Conservation (phyloP, 495 filamentous ascomycete species). For the Talaromyces stipitatus region DNA sequence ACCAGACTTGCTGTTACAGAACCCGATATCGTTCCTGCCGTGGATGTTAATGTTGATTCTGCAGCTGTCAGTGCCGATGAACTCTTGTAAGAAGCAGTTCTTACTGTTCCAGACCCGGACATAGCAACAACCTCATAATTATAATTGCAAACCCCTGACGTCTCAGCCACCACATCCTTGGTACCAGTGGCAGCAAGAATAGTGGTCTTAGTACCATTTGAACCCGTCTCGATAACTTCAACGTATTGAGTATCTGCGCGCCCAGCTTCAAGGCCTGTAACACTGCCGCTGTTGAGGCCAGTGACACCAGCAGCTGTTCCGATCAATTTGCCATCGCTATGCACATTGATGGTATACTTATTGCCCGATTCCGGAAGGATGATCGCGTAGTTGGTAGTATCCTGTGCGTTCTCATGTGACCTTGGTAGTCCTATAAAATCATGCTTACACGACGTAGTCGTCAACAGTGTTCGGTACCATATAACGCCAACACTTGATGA, state of each 20-base stretch:
- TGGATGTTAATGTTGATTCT: not conserved
- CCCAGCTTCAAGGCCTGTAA: conserved; percentile 1
- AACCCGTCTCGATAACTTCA: conserved; percentile 6
- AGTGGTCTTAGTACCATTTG: not conserved
- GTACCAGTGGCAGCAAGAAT: conserved; percentile 6
- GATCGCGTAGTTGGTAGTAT: conserved; percentile 12
- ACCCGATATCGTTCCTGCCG: not conserved
- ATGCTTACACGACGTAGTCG: conserved; percentile 5
- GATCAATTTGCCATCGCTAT: conserved; percentile 7
- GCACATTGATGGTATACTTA: conserved; percentile 5
- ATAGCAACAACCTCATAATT: conserved; percentile 14
- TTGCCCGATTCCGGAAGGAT: conserved; percentile 3
- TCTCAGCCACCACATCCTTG: conserved; percentile 2
- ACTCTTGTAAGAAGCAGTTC: not conserved
- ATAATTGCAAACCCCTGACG: conserved; percentile 11
- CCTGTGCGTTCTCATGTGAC: not conserved
- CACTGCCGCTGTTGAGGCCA: conserved; percentile 9
- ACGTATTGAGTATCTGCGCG: conserved; percentile 9
- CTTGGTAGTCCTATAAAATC: not conserved
- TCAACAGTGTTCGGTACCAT: conserved; percentile 15
- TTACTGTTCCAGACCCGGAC: not conserved
- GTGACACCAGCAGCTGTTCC: not conserved
- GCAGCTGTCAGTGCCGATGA: not conserved
- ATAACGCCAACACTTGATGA: conserved; percentile 5
- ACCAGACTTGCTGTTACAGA: too few species aligned